Percentiles rank a stretch among this genome's conserved stretches.
Conservation (phyloP, 148 eudicot species). For the Rheum nobile region DNA sequence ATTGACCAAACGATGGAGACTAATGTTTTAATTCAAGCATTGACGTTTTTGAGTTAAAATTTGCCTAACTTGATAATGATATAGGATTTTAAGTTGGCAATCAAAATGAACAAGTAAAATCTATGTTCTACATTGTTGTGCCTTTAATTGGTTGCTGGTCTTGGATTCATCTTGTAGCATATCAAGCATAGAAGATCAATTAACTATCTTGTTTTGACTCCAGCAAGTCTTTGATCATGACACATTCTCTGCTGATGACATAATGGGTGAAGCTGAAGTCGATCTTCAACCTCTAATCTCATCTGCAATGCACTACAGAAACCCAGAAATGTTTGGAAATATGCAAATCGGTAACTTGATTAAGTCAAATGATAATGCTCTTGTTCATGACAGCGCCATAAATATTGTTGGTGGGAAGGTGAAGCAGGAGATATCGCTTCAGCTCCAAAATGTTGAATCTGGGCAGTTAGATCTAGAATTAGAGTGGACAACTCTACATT, state of each 20-base stretch:
- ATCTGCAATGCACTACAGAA: conserved; percentile 77
- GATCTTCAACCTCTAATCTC: conserved; percentile 86
- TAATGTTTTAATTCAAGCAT: too few relatives aligned
- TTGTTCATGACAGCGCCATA: conserved; percentile 65
- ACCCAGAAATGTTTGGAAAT: conserved; percentile 59
- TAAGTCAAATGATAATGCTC: conserved; percentile 69
- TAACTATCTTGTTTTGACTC: not conserved
- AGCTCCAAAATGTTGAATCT: conserved; percentile 91
- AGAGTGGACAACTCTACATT: conserved; percentile 79
- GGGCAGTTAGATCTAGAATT: conserved; percentile 67
- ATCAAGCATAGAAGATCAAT: too few relatives aligned
- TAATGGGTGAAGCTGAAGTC: conserved; percentile 90
- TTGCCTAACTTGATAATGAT: too few relatives aligned
- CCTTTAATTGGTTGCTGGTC: too few relatives aligned
- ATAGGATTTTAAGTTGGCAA: not conserved
- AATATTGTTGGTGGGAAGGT: conserved; percentile 69
- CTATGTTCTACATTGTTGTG: too few relatives aligned
- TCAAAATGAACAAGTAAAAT: too few relatives aligned
- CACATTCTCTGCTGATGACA: conserved; percentile 90
- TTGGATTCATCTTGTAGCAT: too few relatives aligned
- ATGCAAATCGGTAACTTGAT: conserved; percentile 95
- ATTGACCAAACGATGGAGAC: too few relatives aligned
- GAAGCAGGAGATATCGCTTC: conserved; percentile 45
- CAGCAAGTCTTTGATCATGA: conserved; percentile 91
- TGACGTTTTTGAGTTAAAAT: too few relatives aligned